Evolutionary conservation across 139 green algal species (phyloP).

Genomic region (Diplosphaera chodatii): DNA sequence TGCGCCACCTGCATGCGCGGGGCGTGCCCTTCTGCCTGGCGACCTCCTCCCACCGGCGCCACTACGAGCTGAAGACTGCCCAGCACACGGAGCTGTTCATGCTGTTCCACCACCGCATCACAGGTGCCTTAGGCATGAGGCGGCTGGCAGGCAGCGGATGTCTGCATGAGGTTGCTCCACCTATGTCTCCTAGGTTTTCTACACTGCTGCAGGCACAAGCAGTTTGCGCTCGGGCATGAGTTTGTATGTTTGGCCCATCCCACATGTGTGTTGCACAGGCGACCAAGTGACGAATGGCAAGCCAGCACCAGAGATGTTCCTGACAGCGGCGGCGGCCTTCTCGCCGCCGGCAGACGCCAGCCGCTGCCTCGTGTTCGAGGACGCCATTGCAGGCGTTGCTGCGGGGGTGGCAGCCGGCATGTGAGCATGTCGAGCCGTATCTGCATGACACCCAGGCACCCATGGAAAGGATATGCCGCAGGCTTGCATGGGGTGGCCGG

Average conservation of each 20-base stretch:
- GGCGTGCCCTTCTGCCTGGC: constrained; percentile 66
- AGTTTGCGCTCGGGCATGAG: too few species aligned
- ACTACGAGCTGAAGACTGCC: constrained; percentile 76
- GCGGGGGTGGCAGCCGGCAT: constrained; percentile 68
- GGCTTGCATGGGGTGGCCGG: too few species aligned
- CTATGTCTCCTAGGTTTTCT: too few species aligned
- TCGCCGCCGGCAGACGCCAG: background rate
- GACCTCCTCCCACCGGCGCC: constrained; percentile 55
- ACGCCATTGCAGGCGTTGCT: constrained; percentile 65
- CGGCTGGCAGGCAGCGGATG: too few species aligned
- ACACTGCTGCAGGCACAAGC: too few species aligned
- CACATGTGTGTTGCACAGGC: too few species aligned
- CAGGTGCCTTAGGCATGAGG: too few species aligned
- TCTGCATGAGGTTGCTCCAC: too few species aligned
- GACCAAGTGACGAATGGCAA: constrained; percentile 62
- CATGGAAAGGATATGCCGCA: too few species aligned
- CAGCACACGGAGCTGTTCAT: constrained; percentile 60
- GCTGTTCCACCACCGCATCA: constrained; percentile 58
- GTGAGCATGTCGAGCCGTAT: constrained; percentile 18
- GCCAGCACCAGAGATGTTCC: constrained; percentile 81
- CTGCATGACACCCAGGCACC: too few species aligned
- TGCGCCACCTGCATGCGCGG: constrained; percentile 58
- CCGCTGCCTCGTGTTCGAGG: constrained; percentile 70
- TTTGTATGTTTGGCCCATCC: too few species aligned
- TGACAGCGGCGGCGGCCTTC: constrained; percentile 41